phyloP scores from a whole-genome alignment of 169 alveolate species.

The Eimeria sp. region DNA sequence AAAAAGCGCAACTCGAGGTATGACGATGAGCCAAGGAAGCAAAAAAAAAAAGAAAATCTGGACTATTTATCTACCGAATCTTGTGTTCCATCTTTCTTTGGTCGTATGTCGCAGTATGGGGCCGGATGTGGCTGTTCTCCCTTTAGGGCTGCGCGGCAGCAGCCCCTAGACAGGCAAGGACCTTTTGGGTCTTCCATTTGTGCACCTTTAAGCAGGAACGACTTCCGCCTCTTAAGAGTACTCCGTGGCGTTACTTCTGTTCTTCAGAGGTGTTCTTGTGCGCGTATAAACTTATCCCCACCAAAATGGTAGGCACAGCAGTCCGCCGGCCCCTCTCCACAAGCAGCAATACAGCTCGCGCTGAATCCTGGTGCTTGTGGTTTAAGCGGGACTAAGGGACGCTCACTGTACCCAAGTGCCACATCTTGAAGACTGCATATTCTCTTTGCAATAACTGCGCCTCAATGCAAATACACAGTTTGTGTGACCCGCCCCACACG shows the following conservation, averaged over 20 bases:
- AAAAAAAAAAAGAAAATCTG: not conserved
- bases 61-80: constrained; percentile 19
- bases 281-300: not conserved
- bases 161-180: constrained; percentile 69
- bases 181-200: constrained; percentile 21
- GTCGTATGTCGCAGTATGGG: constrained; percentile 29
- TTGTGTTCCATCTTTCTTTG: not conserved
- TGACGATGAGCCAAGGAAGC: constrained; percentile 35
- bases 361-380: not conserved
- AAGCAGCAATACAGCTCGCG: not conserved
- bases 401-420: not conserved
- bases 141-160: constrained; percentile 78
- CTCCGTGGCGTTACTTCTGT: not conserved
- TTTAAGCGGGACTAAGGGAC: not conserved
- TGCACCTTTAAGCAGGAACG: not conserved
- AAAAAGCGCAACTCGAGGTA: constrained; percentile 53
- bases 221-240: not conserved
- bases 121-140: constrained; percentile 62
- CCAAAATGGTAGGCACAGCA: constrained; percentile 35
- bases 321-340: not conserved
- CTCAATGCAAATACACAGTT: not conserved
- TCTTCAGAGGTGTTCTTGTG: constrained; percentile 9
- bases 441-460: not conserved
- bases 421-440: not conserved
- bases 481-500: constrained; percentile 26